phyloP scores from a whole-genome alignment of 2,329 filamentous ascomycete genomes.

The Cordyceps sp. region DNA sequence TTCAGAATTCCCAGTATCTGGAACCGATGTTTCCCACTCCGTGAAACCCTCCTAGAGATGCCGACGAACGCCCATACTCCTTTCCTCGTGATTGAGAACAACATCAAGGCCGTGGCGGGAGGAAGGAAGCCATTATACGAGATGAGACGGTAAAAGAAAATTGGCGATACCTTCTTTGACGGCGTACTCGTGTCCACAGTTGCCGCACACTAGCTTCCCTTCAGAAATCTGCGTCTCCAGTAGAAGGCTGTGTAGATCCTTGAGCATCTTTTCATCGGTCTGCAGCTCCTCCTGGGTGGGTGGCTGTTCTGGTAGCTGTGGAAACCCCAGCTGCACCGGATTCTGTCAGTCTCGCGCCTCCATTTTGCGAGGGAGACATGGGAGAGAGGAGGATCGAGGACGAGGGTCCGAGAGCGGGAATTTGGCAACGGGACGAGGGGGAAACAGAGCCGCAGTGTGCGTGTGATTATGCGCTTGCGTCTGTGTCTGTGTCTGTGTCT shows the following conservation, averaged over 20 bases:
- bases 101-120: background rate
- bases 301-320: conserved; percentile 47
- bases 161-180: conserved; percentile 95
- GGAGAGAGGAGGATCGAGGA: background rate
- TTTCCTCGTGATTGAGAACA: background rate
- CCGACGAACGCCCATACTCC: conserved; percentile 1
- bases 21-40: too few species aligned
- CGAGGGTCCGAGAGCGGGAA: too few species aligned
- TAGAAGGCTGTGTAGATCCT: conserved; percentile 65
- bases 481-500: background rate
- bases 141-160: conserved; percentile 81
- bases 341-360: too few species aligned
- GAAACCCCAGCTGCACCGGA: conserved; percentile 60
- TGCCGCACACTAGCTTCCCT: conserved; percentile 78
- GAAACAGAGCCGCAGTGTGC: too few species aligned
- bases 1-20: too few species aligned
- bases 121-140: conserved; percentile 36
- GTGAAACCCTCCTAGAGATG: background rate
- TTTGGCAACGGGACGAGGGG: too few species aligned
- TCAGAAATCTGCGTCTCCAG: conserved; percentile 81
- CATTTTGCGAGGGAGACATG: too few species aligned
- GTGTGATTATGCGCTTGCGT: background rate
- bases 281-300: conserved; percentile 46
- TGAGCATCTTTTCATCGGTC: conserved; percentile 51
- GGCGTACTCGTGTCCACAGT: conserved; percentile 85